Conservation (phyloP, 73 alveolate genomes). For the Paramecium pentaurelia region DNA sequence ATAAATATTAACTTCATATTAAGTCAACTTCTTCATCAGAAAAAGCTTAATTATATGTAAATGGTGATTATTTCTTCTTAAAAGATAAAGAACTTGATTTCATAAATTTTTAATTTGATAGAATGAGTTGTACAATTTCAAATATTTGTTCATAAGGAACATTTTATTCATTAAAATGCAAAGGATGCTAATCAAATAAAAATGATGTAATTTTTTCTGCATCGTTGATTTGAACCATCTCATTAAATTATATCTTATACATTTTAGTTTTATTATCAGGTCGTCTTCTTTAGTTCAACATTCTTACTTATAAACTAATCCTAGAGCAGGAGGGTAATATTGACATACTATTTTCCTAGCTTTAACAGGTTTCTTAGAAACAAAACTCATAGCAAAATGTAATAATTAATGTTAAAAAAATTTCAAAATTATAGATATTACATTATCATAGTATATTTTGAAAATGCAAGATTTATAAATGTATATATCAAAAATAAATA, state of each 20-base stretch:
- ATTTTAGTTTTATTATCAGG: slow-evolving; percentile 6
- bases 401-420: not conserved
- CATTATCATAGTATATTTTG: not conserved
- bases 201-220: not conserved
- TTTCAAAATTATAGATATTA: not conserved
- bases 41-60: not conserved
- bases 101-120: not conserved
- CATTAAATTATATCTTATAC: slow-evolving; percentile 36
- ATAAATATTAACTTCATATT: not conserved
- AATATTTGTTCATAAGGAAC: not conserved
- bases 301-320: not conserved
- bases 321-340: slow-evolving; percentile 3
- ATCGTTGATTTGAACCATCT: slow-evolving; percentile 33
- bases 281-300: not conserved
- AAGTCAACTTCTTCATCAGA: not conserved
- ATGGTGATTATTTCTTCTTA: not conserved
- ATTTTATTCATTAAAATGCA: not conserved
- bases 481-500: not conserved
- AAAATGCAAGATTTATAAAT: not conserved
- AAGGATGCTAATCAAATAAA: not conserved
- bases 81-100: not conserved
- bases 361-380: not conserved
- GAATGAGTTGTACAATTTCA: not conserved
- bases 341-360: not conserved
- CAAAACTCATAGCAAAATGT: not conserved